phyloP scores from a whole-genome alignment of 1,284 basidiomycete species.

The Tremellales sp. region DNA sequence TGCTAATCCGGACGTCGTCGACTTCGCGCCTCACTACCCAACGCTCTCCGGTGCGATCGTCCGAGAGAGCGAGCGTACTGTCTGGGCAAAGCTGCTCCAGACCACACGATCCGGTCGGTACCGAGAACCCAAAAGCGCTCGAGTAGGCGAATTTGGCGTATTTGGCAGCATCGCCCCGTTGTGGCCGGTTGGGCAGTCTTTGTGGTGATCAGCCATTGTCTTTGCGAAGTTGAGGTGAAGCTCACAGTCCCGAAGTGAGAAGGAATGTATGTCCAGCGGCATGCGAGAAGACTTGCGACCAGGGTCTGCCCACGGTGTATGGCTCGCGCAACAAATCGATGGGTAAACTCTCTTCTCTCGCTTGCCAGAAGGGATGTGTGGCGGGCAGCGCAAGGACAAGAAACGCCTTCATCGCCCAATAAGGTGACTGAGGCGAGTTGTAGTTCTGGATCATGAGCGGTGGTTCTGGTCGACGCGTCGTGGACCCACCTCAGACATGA shows the following conservation, averaged over 20 bases:
- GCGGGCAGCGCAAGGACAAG: constrained; percentile 60
- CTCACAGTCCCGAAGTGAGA: constrained; percentile 17
- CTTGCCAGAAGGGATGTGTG: constrained; percentile 65
- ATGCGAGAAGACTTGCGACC: constrained; percentile 26
- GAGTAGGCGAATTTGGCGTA: constrained; percentile 73
- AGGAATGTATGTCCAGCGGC: constrained; percentile 22
- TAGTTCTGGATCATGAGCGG: constrained; percentile 18
- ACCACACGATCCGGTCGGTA: constrained; percentile 60
- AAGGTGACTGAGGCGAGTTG: constrained; percentile 55
- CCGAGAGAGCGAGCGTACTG: constrained; percentile 62
- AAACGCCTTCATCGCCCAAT: constrained; percentile 74
- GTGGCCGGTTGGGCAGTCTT: background rate
- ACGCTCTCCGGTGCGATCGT: constrained; percentile 51
- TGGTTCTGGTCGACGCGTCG: background rate
- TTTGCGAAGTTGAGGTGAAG: constrained; percentile 55
- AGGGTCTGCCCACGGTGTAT: constrained; percentile 14
- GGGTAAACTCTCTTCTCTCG: constrained; percentile 50
- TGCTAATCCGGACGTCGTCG: constrained; percentile 10
- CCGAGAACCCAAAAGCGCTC: constrained; percentile 67
- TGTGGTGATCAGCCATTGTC: background rate
- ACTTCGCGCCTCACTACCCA: constrained; percentile 59
- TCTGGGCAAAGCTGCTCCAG: constrained; percentile 66
- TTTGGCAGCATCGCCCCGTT: constrained; percentile 51
- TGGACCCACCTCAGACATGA: constrained; percentile 63
- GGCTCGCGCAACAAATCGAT: constrained; percentile 7